Percentiles rank a stretch among this genome's conserved stretches.
These are phyloP conservation scores for Lactarius hengduanensis DNA, from an alignment of 768 basidiomycete species.

Conservation along the genomic window DNA sequence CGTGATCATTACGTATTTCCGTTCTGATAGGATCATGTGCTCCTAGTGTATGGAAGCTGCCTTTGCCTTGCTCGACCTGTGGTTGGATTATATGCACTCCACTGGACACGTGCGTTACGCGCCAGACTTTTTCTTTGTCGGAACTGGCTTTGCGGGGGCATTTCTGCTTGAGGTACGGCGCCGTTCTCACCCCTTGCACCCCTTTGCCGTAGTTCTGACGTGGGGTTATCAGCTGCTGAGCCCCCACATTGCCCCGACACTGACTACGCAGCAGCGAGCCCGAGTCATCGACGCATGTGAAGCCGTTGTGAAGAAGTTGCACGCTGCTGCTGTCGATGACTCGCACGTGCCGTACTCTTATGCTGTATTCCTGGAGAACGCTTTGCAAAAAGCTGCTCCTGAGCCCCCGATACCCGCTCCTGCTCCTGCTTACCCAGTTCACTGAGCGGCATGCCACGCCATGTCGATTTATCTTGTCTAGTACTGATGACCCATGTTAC, in stretches of 20 bases:
- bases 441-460: not conserved
- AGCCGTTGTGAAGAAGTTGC: constrained; percentile 5
- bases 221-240: constrained; percentile 21
- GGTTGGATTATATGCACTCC: constrained; percentile 21
- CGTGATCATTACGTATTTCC: not conserved
- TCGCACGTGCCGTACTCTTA: constrained; percentile 22
- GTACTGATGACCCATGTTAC: not conserved
- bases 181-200: constrained; percentile 13
- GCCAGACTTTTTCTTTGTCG: constrained; percentile 30
- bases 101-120: constrained; percentile 20
- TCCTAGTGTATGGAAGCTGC: constrained; percentile 26
- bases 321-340: constrained; percentile 17
- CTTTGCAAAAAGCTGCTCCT: constrained; percentile 11
- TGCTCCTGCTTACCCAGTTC: constrained; percentile 41
- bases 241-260: constrained; percentile 19
- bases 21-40: not conserved
- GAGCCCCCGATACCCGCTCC: constrained; percentile 26
- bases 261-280: constrained; percentile 15
- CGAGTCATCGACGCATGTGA: constrained; percentile 6
- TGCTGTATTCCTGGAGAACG: constrained; percentile 21
- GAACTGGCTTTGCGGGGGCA: constrained; percentile 27
- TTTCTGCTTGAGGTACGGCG: constrained; percentile 27
- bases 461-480: constrained; percentile 4
- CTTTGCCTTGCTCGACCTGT: constrained; percentile 21
- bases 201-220: not conserved